Conservation (phyloP, 2,329 filamentous ascomycete genomes). For the Neurospora sp. region DNA sequence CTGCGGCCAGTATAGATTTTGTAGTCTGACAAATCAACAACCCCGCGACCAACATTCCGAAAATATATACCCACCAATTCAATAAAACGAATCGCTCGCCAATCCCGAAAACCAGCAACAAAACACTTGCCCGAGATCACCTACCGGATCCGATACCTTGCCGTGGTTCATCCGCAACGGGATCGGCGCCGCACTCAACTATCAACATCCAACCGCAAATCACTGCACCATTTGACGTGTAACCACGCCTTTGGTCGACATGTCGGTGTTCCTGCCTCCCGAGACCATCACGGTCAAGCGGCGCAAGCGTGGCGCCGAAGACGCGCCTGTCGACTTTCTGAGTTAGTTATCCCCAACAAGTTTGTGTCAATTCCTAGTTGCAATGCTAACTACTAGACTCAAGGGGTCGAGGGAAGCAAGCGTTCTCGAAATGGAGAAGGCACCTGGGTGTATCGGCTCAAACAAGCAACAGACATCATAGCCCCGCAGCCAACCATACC, state of each 20-base stretch:
- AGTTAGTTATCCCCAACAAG: conserved; percentile 28
- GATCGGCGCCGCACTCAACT: not conserved
- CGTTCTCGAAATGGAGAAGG: conserved; percentile 32
- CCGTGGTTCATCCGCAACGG: not conserved
- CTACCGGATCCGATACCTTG: not conserved
- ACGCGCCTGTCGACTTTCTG: conserved; percentile 44
- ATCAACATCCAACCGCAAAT: not conserved
- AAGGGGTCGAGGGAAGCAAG: conserved; percentile 48
- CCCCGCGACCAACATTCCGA: not conserved
- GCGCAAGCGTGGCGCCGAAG: conserved; percentile 47
- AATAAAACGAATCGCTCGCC: not conserved
- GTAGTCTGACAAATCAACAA: not conserved
- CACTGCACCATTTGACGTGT: not conserved
- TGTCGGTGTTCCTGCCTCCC: conserved; percentile 42
- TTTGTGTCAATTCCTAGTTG: conserved; percentile 5
- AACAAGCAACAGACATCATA: conserved; percentile 19
- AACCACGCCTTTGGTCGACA: conserved; percentile 17
- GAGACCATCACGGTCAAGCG: conserved; percentile 53
- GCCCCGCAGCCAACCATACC: conserved; percentile 15
- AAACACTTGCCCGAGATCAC: not conserved
- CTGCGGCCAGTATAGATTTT: not conserved
- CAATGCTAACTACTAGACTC: conserved; percentile 8
- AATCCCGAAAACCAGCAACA: not conserved
- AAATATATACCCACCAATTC: not conserved
- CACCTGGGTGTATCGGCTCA: conserved; percentile 48